A percentile compares a stretch with the other conserved stretches of the same genome.
Evolutionary conservation across 768 basidiomycete species (phyloP).

Genomic region (Exsudoporus frostii): DNA sequence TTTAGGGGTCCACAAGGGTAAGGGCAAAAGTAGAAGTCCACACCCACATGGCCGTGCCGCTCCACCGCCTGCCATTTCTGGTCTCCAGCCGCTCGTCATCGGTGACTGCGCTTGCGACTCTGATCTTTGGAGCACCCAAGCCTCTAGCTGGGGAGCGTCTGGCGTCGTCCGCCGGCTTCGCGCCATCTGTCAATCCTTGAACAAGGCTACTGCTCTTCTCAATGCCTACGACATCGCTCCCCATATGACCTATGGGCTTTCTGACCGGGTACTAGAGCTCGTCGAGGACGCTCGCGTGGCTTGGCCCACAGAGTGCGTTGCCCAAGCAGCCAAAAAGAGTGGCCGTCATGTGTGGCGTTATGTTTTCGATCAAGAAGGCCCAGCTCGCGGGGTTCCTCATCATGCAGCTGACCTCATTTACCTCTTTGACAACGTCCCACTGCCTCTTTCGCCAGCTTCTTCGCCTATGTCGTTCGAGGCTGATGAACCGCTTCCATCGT

Average conservation of each 20-base stretch:
- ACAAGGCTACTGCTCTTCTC: slow-evolving; percentile 56
- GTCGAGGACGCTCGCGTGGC: slow-evolving; percentile 72
- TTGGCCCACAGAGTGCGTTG: slow-evolving; percentile 72
- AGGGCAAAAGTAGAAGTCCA: slow-evolving; percentile 26
- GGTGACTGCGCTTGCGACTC: slow-evolving; percentile 70
- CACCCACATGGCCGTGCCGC: slow-evolving; percentile 20
- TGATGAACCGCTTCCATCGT: slow-evolving; percentile 30
- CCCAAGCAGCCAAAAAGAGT: slow-evolving; percentile 45
- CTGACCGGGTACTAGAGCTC: slow-evolving; percentile 66
- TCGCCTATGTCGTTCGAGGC: slow-evolving; percentile 34
- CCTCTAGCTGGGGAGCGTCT: slow-evolving; percentile 59
- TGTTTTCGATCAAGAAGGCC: slow-evolving; percentile 79
- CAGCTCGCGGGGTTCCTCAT: slow-evolving; percentile 59
- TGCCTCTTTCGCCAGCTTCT: slow-evolving; percentile 40
- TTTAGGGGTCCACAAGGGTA: slow-evolving; percentile 24
- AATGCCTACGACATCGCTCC: slow-evolving; percentile 69
- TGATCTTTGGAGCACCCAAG: slow-evolving; percentile 56
- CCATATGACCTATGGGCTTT: slow-evolving; percentile 63
- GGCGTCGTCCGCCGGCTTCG: slow-evolving; percentile 65
- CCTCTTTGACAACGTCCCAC: slow-evolving; percentile 72
- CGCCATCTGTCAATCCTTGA: slow-evolving; percentile 69
- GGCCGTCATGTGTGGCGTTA: slow-evolving; percentile 74
- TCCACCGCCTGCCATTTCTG: slow-evolving; percentile 16
- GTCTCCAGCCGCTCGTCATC: slow-evolving; percentile 65
- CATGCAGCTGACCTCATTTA: slow-evolving; percentile 74